Evolutionary conservation across 768 basidiomycete genomes (phyloP).

Genomic region (Auricularia cornea): DNA sequence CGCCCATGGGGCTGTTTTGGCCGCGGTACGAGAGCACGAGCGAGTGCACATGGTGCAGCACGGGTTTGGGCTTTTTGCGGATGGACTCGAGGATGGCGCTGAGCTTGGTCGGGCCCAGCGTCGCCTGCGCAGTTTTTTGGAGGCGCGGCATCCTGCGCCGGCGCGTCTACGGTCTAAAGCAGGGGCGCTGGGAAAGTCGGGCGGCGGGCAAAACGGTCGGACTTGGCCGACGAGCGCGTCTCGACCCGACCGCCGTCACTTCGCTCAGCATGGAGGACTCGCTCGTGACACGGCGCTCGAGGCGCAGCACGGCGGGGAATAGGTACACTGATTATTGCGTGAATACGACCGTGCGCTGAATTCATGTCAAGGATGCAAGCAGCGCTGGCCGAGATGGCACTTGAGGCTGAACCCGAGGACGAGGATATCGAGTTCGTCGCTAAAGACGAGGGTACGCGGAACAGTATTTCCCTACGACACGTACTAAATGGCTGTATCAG

Average conservation of each 20-base stretch:
- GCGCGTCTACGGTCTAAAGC: too few species aligned
- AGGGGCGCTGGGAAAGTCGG: too few species aligned
- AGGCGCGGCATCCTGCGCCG: too few species aligned
- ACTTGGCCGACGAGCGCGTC: too few species aligned
- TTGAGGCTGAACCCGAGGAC: constrained; percentile 45
- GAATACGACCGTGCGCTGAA: too few species aligned
- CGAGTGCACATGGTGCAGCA: background rate
- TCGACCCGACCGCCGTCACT: too few species aligned
- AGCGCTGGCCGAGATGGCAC: constrained; percentile 61
- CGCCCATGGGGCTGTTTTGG: background rate
- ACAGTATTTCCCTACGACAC: background rate
- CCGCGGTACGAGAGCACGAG: background rate
- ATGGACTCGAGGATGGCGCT: background rate
- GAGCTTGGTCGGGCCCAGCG: background rate
- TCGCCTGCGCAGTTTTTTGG: too few species aligned
- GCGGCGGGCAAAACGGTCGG: too few species aligned
- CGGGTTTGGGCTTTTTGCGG: background rate
- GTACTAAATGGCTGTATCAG: constrained; percentile 27
- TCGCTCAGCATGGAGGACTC: constrained; percentile 31
- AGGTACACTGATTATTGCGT: constrained; percentile 41
- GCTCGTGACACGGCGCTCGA: constrained; percentile 48
- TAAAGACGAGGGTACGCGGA: constrained; percentile 42
- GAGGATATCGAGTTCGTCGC: constrained; percentile 68
- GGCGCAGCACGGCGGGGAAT: constrained; percentile 72
- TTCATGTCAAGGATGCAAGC: constrained; percentile 54